Evolutionary conservation across 2,329 filamentous ascomycete genomes (phyloP), one percentile per base, ranked within the genome.

Genomic region (Penicillium sp.): DNA sequence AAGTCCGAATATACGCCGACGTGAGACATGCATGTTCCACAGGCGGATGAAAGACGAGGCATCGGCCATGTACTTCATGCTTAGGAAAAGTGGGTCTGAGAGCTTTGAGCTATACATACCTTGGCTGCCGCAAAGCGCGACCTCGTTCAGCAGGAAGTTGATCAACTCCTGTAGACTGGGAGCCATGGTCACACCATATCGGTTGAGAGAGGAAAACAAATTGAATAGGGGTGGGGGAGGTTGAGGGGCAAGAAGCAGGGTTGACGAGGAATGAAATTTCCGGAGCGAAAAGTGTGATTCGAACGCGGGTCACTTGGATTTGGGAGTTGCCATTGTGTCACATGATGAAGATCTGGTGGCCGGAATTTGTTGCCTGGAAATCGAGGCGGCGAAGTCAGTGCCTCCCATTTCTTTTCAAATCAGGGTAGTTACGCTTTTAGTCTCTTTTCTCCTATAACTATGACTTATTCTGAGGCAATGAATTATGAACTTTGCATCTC

Each of bases 61-160:
- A 38, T 22, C 20, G 10, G 20, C 8, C 14, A 17, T 52, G 59
- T 60, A 57, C 34, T 55, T 47, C 35, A 41, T 57, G 39, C 62
- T 55, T 55, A 61, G 34, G 35, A 58, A 66, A 64, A 69, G 62
- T 64, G 67, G 64, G 62, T 69, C 63, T 65, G 42, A 55, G 58
- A 38, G 53, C 22, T 52, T 28, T 5, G 14, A 63, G 54, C 56
- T 63, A 64, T 61, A 78, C 83, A 68, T 77, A 87, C 86, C 86
- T 79, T 82, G 77, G 54, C 79, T 79, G 63, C 85, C 85, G 64
- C 80, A 81, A 49, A 87, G 78, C 25, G 85, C 85, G 71, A 88
- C 82, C 72, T 86, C 82, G 60, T 82, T 80, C 50, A 88, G 76
- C 57, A 88, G 69, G 73, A 80, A 83, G 69, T 86, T 81, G 62